A percentile compares a stretch with the other conserved stretches of the same genome.
phyloP scores from a whole-genome alignment of 352 stramenopile genomes.

The Aphanomyces invadans region DNA sequence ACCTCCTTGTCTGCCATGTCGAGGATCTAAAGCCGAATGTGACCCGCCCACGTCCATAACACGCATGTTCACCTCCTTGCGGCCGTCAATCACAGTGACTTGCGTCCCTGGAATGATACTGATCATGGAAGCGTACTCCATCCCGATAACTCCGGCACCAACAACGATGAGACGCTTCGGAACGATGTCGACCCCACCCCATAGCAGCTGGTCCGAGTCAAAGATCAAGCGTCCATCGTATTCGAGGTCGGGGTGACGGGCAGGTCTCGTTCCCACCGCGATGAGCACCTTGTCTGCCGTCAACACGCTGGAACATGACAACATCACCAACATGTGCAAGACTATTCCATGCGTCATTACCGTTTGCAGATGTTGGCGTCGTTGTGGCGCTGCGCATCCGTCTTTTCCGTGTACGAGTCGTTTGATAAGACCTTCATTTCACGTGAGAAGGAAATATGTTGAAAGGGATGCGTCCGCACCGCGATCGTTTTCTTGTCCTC shows the following conservation, averaged over 20 bases:
- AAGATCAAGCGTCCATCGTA: constrained; percentile 85
- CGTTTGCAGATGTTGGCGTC: constrained; percentile 80
- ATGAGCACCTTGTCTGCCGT: constrained; percentile 83
- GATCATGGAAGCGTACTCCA: constrained; percentile 89
- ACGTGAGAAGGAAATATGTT: too few relatives aligned
- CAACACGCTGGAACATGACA: constrained; percentile 41
- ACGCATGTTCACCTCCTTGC: constrained; percentile 37
- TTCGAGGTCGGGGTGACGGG: constrained; percentile 66
- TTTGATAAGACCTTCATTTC: constrained; percentile 53
- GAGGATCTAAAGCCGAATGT: too few relatives aligned
- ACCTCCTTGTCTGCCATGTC: constrained; percentile 87
- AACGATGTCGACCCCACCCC: constrained; percentile 59
- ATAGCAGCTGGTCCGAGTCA: constrained; percentile 80
- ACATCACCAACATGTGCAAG: background rate
- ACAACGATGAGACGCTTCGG: constrained; percentile 75
- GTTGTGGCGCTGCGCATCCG: constrained; percentile 60
- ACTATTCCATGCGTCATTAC: constrained; percentile 33
- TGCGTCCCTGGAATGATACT: constrained; percentile 80
- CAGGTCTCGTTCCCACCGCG: constrained; percentile 74
- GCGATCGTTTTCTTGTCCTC: constrained; percentile 66
- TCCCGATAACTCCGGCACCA: constrained; percentile 82
- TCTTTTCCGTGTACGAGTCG: constrained; percentile 68
- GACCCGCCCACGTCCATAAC: constrained; percentile 23
- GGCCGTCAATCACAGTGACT: constrained; percentile 81
- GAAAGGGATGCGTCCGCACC: constrained; percentile 9